These are phyloP conservation scores for Venturia asperata DNA, from an alignment of 2,329 filamentous ascomycete genomes.

Conservation along the genomic window DNA sequence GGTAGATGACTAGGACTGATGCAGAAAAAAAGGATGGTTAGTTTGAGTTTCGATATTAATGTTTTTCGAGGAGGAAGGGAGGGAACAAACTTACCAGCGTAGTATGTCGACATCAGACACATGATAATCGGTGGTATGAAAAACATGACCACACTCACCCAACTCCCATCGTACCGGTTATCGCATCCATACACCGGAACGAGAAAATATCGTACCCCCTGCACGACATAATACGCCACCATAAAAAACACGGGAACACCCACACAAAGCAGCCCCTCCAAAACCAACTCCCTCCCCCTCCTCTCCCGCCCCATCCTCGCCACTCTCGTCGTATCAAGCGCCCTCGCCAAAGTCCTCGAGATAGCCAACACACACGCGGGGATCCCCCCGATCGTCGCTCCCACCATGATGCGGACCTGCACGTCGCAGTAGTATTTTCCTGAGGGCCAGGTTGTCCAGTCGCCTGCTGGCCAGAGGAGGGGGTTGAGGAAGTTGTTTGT, in stretches of 20 bases:
- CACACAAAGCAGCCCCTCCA: slow-evolving; percentile 52
- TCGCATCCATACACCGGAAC: slow-evolving; percentile 53
- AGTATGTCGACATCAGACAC: slow-evolving; percentile 47
- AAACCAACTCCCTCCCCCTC: slow-evolving; percentile 33
- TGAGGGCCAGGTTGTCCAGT: slow-evolving; percentile 40
- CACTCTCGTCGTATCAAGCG: slow-evolving; percentile 50
- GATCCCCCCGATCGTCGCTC: slow-evolving; percentile 36
- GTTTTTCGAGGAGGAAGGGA: slow-evolving; percentile 20
- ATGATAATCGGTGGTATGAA: slow-evolving; percentile 52
- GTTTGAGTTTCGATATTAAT: background rate
- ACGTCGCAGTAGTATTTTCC: slow-evolving; percentile 59
- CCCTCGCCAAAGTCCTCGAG: slow-evolving; percentile 51
- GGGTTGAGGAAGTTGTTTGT: slow-evolving; percentile 54
- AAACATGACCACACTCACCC: slow-evolving; percentile 49
- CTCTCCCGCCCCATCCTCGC: slow-evolving; percentile 41
- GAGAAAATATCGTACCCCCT: slow-evolving; percentile 52
- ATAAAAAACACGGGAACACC: slow-evolving; percentile 49
- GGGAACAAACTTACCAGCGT: slow-evolving; percentile 45
- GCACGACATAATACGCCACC: slow-evolving; percentile 52
- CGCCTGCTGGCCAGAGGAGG: slow-evolving; percentile 56
- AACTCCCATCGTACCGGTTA: slow-evolving; percentile 48
- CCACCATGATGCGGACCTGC: slow-evolving; percentile 52
- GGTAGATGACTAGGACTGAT: slow-evolving; percentile 51
- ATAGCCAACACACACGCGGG: slow-evolving; percentile 51
- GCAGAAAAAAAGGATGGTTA: background rate